Conservation (phyloP, 1,284 basidiomycete genomes). For the Rhodofomes roseus region DNA sequence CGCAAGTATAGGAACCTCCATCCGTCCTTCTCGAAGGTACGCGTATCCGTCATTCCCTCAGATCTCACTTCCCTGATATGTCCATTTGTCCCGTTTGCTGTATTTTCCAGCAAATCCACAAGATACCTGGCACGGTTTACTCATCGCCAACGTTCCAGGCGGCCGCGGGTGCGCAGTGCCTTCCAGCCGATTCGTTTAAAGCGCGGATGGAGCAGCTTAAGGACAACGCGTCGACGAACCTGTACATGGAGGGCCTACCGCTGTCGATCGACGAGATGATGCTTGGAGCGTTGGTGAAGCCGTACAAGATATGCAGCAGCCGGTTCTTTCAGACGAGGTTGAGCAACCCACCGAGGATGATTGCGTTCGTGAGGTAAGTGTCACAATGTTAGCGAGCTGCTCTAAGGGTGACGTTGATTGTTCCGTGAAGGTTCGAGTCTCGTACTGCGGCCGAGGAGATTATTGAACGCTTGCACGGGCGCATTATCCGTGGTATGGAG, state of each 20-base stretch:
- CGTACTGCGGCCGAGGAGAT: conserved; percentile 66
- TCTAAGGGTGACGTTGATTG: background rate
- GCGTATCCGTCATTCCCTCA: background rate
- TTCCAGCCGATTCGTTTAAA: conserved; percentile 54
- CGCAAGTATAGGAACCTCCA: conserved; percentile 69
- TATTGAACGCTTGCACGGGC: conserved; percentile 68
- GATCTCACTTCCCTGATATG: background rate
- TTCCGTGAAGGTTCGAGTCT: conserved; percentile 51
- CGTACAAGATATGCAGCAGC: conserved; percentile 65
- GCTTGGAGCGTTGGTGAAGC: conserved; percentile 53
- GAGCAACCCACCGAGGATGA: conserved; percentile 69
- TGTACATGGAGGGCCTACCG: conserved; percentile 74
- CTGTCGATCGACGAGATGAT: conserved; percentile 54
- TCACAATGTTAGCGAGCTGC: background rate
- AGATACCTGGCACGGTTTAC: conserved; percentile 70
- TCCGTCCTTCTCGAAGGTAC: conserved; percentile 65
- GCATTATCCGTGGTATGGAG: conserved; percentile 73
- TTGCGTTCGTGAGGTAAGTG: conserved; percentile 68
- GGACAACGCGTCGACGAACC: conserved; percentile 60
- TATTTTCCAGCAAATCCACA: conserved; percentile 60
- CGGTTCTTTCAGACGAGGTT: conserved; percentile 72
- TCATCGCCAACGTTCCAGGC: conserved; percentile 19
- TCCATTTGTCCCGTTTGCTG: background rate
- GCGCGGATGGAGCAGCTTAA: conserved; percentile 65
- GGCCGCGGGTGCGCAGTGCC: background rate